Evolutionary conservation across 2,329 filamentous ascomycete species (phyloP).

Genomic region (Pseudonectria buxi): DNA sequence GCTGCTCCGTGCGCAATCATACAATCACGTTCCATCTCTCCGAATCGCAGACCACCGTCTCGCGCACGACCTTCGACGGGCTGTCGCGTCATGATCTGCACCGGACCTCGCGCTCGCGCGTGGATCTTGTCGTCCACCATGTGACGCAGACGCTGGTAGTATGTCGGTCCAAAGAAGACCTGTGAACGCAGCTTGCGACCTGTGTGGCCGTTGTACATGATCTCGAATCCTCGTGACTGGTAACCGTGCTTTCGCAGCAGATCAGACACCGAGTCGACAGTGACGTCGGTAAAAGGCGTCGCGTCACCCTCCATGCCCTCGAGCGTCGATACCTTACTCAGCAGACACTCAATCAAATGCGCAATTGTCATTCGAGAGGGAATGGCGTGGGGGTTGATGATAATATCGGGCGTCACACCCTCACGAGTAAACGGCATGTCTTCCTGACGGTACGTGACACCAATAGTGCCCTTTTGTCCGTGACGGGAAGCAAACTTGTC

Average conservation of each 20-base stretch:
- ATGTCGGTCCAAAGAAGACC: slow-evolving; percentile 94
- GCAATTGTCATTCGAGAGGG: slow-evolving; percentile 99
- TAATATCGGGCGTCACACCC: slow-evolving; percentile 87
- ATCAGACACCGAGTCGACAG: slow-evolving; percentile 84
- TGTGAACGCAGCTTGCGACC: slow-evolving; percentile 89
- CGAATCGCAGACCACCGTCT: slow-evolving; percentile 97
- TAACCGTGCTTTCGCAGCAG: slow-evolving; percentile 85
- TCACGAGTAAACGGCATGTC: slow-evolving; percentile 97
- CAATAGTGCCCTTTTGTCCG: slow-evolving; percentile 98
- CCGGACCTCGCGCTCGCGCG: slow-evolving; percentile 91
- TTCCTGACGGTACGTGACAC: slow-evolving; percentile 94
- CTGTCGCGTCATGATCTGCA: slow-evolving; percentile 95
- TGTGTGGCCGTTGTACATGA: slow-evolving; percentile 98
- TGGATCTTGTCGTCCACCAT: slow-evolving; percentile 99
- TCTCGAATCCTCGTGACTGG: slow-evolving; percentile 93
- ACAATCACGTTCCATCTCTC: slow-evolving; percentile 99
- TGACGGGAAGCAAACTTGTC: slow-evolving; percentile 99
- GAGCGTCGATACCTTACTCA: slow-evolving; percentile 91
- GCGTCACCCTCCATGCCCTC: slow-evolving; percentile 95
- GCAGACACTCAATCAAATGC: slow-evolving; percentile 97
- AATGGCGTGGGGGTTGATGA: slow-evolving; percentile 99
- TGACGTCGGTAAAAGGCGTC: slow-evolving; percentile 96
- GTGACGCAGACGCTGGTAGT: slow-evolving; percentile 96
- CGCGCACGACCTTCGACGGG: slow-evolving; percentile 96
- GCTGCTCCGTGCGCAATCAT: slow-evolving; percentile 99